Evolutionary conservation across 176 grass and related monocot genomes (phyloP).

Genomic region (Tillandsia leiboldiana): DNA sequence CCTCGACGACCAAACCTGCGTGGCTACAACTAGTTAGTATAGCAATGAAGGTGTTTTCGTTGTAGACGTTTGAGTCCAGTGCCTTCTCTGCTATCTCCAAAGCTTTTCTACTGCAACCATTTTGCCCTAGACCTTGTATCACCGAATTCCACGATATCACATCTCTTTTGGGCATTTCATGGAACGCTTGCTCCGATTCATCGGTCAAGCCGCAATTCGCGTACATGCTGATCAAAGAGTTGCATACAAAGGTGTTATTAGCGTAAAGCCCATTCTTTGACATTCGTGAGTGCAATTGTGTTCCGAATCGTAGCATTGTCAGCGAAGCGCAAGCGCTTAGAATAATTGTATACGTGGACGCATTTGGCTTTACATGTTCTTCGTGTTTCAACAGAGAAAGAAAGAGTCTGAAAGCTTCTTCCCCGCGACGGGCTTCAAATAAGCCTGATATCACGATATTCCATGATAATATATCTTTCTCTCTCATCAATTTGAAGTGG

Average conservation of each 20-base stretch:
- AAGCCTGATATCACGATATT: conserved; percentile 42
- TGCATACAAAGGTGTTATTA: conserved; percentile 30
- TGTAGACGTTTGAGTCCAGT: conserved; percentile 20
- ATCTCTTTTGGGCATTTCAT: conserved; percentile 28
- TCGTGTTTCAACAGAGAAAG: conserved; percentile 15
- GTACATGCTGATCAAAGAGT: conserved; percentile 53
- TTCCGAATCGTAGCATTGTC: conserved; percentile 24
- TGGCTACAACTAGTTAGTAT: conserved; percentile 46
- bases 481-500: conserved; percentile 33
- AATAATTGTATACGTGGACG: conserved; percentile 28
- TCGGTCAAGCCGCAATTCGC: conserved; percentile 20
- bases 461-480: conserved; percentile 43
- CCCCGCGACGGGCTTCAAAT: conserved; percentile 13
- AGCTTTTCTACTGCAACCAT: conserved; percentile 29
- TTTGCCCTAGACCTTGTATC: conserved; percentile 57
- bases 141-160: conserved; percentile 41
- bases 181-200: conserved; percentile 31
- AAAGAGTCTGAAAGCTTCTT: conserved; percentile 28
- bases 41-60: conserved; percentile 41
- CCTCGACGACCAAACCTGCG: conserved; percentile 26
- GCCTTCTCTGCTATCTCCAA: conserved; percentile 22
- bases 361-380: conserved; percentile 6
- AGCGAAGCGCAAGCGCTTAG: conserved; percentile 32
- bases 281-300: conserved; percentile 27
- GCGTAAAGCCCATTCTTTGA: conserved; percentile 24